These are phyloP conservation scores for Parachaetomium inaequale DNA, from an alignment of 495 filamentous ascomycete species.

Conservation along the genomic window DNA sequence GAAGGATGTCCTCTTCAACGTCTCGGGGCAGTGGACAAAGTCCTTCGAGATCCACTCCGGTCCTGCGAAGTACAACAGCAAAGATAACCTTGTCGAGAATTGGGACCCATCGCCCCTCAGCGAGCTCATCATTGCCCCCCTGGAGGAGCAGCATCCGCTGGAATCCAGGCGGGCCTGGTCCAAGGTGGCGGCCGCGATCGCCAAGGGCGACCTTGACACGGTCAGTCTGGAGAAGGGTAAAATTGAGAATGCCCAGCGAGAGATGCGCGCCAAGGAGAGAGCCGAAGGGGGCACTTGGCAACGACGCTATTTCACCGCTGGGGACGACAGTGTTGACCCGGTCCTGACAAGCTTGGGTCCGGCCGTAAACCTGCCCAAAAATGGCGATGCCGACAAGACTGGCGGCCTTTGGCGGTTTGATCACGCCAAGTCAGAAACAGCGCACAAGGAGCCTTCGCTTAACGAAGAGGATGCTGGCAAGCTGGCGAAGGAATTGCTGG, in stretches of 20 bases:
- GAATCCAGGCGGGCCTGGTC: conserved; percentile 88
- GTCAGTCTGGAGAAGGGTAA: conserved; percentile 75
- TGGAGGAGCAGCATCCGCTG: conserved; percentile 79
- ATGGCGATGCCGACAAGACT: conserved; percentile 75
- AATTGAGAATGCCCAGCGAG: conserved; percentile 88
- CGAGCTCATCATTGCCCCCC: conserved; percentile 65
- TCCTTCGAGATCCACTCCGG: conserved; percentile 73
- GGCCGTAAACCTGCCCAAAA: conserved; percentile 48
- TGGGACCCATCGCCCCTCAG: conserved; percentile 66
- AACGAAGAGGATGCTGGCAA: conserved; percentile 38
- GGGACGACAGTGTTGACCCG: conserved; percentile 47
- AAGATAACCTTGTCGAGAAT: conserved; percentile 54
- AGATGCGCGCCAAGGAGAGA: conserved; percentile 76
- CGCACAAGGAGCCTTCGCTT: conserved; percentile 34
- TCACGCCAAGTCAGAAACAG: conserved; percentile 54
- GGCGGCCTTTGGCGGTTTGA: conserved; percentile 89
- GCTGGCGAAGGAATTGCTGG: conserved; percentile 41
- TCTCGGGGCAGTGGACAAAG: conserved; percentile 90
- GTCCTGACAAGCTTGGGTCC: conserved; percentile 58
- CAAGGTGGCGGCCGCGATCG: conserved; percentile 76
- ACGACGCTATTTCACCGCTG: conserved; percentile 72
- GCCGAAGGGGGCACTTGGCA: conserved; percentile 76
- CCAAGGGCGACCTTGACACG: conserved; percentile 75
- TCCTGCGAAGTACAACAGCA: conserved; percentile 57
- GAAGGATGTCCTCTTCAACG: conserved; percentile 76